Evolutionary conservation across 2,329 filamentous ascomycete species (phyloP).

Genomic region (Fusarium mundagurra): DNA sequence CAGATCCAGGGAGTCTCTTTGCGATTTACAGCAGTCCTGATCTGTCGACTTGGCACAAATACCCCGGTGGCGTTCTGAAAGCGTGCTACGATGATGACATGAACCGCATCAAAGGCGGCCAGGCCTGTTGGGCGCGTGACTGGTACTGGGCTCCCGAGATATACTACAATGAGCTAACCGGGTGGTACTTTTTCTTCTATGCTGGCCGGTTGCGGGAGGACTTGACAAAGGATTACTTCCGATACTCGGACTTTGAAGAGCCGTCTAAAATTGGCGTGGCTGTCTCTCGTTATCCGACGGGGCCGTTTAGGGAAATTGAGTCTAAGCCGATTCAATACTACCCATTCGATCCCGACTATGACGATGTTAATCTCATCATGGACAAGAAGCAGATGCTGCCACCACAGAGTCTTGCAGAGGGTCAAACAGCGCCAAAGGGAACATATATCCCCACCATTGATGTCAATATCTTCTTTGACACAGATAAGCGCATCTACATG

Average conservation of each 20-base stretch:
- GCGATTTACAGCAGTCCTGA: slow-evolving; percentile 50
- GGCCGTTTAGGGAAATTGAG: slow-evolving; percentile 47
- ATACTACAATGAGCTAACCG: slow-evolving; percentile 49
- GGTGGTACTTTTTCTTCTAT: slow-evolving; percentile 52
- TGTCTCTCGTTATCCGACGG: slow-evolving; percentile 48
- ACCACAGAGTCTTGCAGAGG: slow-evolving; percentile 41
- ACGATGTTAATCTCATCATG: slow-evolving; percentile 52
- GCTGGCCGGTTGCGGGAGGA: slow-evolving; percentile 48
- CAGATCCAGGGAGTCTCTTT: slow-evolving; percentile 46
- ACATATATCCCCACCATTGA: slow-evolving; percentile 55
- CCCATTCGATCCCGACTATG: slow-evolving; percentile 49
- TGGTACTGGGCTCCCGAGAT: slow-evolving; percentile 52
- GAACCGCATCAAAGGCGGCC: slow-evolving; percentile 44
- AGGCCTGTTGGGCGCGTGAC: slow-evolving; percentile 50
- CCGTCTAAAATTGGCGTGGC: slow-evolving; percentile 50
- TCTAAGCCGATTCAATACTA: slow-evolving; percentile 48
- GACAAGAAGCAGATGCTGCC: slow-evolving; percentile 48
- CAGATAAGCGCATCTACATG: slow-evolving; percentile 49
- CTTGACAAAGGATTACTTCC: slow-evolving; percentile 46
- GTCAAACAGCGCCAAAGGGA: slow-evolving; percentile 45
- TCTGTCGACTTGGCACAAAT: slow-evolving; percentile 48
- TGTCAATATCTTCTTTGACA: slow-evolving; percentile 58
- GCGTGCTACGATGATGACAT: slow-evolving; percentile 46
- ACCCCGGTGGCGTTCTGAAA: slow-evolving; percentile 47
- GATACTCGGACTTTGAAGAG: slow-evolving; percentile 49